A percentile compares a stretch with the other conserved stretches of the same genome.
Conservation (phyloP, 139 green algal genomes). For the Coelastrella sp. region DNA sequence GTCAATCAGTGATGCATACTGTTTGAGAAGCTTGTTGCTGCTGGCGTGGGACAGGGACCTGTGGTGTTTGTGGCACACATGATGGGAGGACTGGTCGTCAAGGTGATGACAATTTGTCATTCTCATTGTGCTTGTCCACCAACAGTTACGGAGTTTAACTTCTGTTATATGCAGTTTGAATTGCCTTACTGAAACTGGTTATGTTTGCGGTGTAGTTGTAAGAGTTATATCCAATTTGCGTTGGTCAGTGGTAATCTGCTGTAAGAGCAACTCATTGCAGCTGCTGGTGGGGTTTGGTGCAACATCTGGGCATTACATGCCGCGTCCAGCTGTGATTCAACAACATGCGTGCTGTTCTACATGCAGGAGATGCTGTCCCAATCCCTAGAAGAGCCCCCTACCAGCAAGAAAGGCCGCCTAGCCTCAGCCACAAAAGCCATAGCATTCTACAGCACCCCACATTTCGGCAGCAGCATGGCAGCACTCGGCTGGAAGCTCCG, state of each 20-base stretch:
- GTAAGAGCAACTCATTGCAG: too few species aligned
- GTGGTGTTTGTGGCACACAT: conserved; percentile 89
- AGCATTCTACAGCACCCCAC: conserved; percentile 87
- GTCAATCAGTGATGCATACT: conserved; percentile 57
- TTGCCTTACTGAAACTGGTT: too few species aligned
- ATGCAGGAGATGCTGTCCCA: conserved; percentile 51
- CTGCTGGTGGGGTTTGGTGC: too few species aligned
- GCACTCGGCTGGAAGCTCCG: conserved; percentile 85
- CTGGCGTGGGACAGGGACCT: conserved; percentile 84
- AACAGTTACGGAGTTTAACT: not conserved
- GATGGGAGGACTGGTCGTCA: conserved; percentile 92
- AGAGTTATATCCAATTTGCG: too few species aligned
- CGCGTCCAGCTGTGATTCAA: too few species aligned
- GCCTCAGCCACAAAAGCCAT: conserved; percentile 64
- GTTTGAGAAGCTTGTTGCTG: conserved; percentile 76
- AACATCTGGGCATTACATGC: too few species aligned
- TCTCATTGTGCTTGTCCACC: too few species aligned
- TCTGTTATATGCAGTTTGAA: too few species aligned
- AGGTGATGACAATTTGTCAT: conserved; percentile 68
- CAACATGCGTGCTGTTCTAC: not conserved
- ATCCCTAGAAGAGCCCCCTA: conserved; percentile 30
- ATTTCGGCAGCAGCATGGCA: conserved; percentile 83
- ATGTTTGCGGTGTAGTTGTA: too few species aligned
- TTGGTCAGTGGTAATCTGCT: too few species aligned
- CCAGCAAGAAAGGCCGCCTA: conserved; percentile 51